Percentiles rank a stretch among this genome's conserved stretches.
phyloP scores from a whole-genome alignment of 495 filamentous ascomycete species.

The Penicillium arizonense region DNA sequence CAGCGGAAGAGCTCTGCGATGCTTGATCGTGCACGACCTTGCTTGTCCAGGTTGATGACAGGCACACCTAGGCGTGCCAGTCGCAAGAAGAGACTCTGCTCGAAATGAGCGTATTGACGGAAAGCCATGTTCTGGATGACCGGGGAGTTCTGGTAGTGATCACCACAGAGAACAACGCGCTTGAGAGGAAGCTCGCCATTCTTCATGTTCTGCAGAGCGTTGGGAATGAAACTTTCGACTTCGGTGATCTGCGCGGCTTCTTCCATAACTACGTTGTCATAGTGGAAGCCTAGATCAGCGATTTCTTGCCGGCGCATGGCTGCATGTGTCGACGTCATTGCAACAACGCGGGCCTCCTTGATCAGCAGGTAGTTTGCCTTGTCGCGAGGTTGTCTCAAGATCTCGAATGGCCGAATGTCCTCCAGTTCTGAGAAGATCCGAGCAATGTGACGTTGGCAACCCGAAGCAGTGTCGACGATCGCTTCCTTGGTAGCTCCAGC shows the following conservation, averaged over 20 bases:
- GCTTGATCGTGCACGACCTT: slow-evolving; percentile 82
- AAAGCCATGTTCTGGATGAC: slow-evolving; percentile 97
- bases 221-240: slow-evolving; percentile 92
- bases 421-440: slow-evolving; percentile 92
- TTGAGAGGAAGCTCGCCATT: slow-evolving; percentile 74
- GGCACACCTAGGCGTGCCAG: slow-evolving; percentile 89
- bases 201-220: slow-evolving; percentile 79
- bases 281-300: slow-evolving; percentile 86
- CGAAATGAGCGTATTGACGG: slow-evolving; percentile 90
- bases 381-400: slow-evolving; percentile 80
- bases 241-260: slow-evolving; percentile 98
- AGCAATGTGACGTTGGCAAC: slow-evolving; percentile 87
- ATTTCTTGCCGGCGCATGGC: slow-evolving; percentile 97
- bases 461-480: slow-evolving; percentile 72
- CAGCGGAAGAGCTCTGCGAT: slow-evolving; percentile 91
- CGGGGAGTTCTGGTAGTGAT: slow-evolving; percentile 95
- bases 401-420: slow-evolving; percentile 93
- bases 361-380: slow-evolving; percentile 94
- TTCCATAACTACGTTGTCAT: slow-evolving; percentile 98
- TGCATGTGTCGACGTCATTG: slow-evolving; percentile 97
- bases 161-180: slow-evolving; percentile 87
- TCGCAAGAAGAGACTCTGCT: slow-evolving; percentile 91
- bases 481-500: slow-evolving; percentile 60
- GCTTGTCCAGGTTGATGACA: slow-evolving; percentile 83
- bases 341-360: slow-evolving; percentile 93